phyloP scores from a whole-genome alignment of 2,329 filamentous ascomycete species.

The Trichoderma polysporum region DNA sequence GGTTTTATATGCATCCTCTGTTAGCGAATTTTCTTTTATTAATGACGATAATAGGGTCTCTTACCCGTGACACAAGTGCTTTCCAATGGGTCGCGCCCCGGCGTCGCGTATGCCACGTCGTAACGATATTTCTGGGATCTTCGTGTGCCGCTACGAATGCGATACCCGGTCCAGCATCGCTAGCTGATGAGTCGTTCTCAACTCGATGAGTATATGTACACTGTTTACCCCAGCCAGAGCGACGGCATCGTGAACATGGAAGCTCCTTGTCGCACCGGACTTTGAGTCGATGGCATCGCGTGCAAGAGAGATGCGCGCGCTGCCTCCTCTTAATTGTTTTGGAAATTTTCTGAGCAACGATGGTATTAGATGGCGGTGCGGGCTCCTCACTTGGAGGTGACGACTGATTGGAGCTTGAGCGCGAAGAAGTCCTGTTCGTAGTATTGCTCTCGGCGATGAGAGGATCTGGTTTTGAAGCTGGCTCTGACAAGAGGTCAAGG shows the following conservation, averaged over 20 bases:
- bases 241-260: conserved; percentile 2
- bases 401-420: background rate
- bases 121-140: background rate
- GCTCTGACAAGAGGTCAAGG: background rate
- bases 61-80: background rate
- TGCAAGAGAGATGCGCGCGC: conserved; percentile 10
- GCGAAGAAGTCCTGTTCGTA: background rate
- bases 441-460: background rate
- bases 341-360: background rate
- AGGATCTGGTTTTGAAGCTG: background rate
- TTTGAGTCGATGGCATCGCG: conserved; percentile 8
- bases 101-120: background rate
- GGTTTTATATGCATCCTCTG: background rate
- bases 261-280: conserved; percentile 1
- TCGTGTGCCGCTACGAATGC: background rate
- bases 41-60: background rate
- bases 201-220: conserved; percentile 6
- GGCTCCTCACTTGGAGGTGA: background rate
- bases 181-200: background rate
- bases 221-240: background rate
- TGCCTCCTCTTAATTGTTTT: background rate
- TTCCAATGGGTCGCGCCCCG: conserved; percentile 6
- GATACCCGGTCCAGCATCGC: background rate
- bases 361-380: background rate
- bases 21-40: background rate